Evolutionary conservation across 1,139 yeast genomes (phyloP), one percentile per base, ranked within the genome.

Genomic region (Kurtzmaniella quercitrusa): DNA sequence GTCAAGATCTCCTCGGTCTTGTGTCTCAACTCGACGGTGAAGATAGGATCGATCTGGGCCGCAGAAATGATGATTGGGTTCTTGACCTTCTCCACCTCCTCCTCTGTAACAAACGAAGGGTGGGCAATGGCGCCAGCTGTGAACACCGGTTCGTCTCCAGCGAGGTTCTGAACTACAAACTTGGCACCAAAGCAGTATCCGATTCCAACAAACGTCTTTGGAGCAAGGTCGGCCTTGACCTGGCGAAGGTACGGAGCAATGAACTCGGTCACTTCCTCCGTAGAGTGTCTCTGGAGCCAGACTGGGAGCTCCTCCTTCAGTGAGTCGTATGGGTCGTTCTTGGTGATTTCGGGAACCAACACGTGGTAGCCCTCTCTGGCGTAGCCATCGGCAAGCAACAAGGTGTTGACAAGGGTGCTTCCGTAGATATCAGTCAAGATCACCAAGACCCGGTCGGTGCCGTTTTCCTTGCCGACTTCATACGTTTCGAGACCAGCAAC

Each of bases 141-240:
- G 24, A 79, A 61, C 21, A 63, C 52, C 18, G 82, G 83, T 21
- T 58, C 67, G 15, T 63, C 61, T 2, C 77, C 65, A 17, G 33
- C 37, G 42, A 84, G 64, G 45, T 82, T 73, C 46, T 75, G 79
- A 41, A 84, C 57, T 24, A 75, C 80, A 51, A 68, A 81, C 61
- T 82, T 84, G 42, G 90, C 96, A 56, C 96, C 96, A 54, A 73
- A 89, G 67, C 96, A 90, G 71, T 87, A 82, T 16, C 96, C 96
- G 44, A 85, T 66, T 16, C 80, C 79, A 42, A 74, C 82, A 23
- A 84, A 49, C 51, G 73, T 80, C 45, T 73, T 65, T 10, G 87
- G 84, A 4, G 66, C 59, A 43, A 64, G 60, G 44, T 74, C 77
- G 29, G 57, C 53, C 48, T 68, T 73, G 48, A 83, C 61, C 2